Evolutionary conservation across 163 green algal genomes (phyloP), one percentile per base, ranked within the genome.

Genomic region (Volvox carteri): DNA sequence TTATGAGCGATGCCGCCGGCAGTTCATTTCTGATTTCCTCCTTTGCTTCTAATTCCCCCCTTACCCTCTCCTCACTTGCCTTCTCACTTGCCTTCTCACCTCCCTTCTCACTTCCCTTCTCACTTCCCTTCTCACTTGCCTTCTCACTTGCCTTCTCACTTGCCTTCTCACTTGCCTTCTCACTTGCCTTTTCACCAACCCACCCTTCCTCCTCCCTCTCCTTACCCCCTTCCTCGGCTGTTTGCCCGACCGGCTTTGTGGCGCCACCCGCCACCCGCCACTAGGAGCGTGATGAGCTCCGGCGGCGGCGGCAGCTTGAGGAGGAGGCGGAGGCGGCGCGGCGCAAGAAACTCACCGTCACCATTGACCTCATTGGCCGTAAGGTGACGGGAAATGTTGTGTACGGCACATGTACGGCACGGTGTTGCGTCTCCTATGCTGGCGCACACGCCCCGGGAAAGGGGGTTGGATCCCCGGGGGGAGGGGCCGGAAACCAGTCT

Each of bases 351-450:
- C 85, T 92, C 12, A 95, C 91, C 1, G 92, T 98, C 48, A 97
- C 96, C 1, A 90, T 99, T 21, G 97, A 99, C 92, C 91, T 99
- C 33, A 90, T 99, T n/a, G 97, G 97, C 0, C 90, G 97, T 2
- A 94, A 96, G 90, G 97, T 65, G 54, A 73, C 33, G 65, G 54
- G 19, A 60, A n/a, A n/a, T n/a, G n/a, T n/a, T n/a, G n/a, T n/a
- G n/a, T n/a, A n/a, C n/a, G n/a, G n/a, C n/a, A n/a, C n/a, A n/a
- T n/a, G n/a, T n/a, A n/a, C n/a, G n/a, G n/a, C n/a, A n/a, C n/a
- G n/a, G n/a, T n/a, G n/a, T n/a, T n/a, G n/a, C n/a, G n/a, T n/a
- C n/a, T n/a, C n/a, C n/a, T n/a, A n/a, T n/a, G n/a, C n/a, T n/a
- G n/a, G n/a, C n/a, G n/a, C n/a, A n/a, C n/a, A n/a, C n/a, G n/a